A percentile compares a stretch with the other conserved stretches of the same genome.
Evolutionary conservation across 1,139 yeast genomes (phyloP).

Genomic region (Protomyces macrosporus): DNA sequence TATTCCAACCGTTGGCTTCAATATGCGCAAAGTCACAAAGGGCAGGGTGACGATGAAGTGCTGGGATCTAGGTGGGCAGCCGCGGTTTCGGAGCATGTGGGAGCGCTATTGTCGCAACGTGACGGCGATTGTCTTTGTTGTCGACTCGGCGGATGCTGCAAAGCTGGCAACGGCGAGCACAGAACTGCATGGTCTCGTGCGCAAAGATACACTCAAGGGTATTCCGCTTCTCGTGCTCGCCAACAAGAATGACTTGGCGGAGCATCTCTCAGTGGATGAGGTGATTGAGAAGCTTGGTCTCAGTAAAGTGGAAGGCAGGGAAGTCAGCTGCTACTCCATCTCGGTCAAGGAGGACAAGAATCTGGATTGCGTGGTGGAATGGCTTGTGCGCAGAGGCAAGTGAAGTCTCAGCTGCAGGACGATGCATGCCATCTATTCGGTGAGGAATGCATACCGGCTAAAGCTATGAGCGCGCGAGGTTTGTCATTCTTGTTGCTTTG

Average conservation of each 20-base stretch:
- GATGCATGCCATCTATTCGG: too few species aligned
- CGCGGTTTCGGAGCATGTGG: conserved; percentile 44
- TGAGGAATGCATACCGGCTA: too few species aligned
- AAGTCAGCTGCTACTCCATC: conserved; percentile 42
- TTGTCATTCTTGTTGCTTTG: too few species aligned
- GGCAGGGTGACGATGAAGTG: conserved; percentile 43
- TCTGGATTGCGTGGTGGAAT: conserved; percentile 40
- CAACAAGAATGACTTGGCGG: conserved; percentile 41
- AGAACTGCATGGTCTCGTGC: conserved; percentile 39
- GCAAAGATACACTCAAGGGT: conserved; percentile 38
- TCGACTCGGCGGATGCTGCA: conserved; percentile 40
- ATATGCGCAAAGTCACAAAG: conserved; percentile 40
- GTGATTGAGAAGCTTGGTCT: conserved; percentile 39
- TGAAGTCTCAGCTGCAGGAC: neutral
- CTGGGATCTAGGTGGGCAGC: conserved; percentile 45
- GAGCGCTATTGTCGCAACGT: conserved; percentile 43
- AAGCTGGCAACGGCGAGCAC: conserved; percentile 37
- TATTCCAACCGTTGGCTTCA: conserved; percentile 43
- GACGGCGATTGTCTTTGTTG: conserved; percentile 41
- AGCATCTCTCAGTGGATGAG: conserved; percentile 38
- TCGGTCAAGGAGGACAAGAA: conserved; percentile 42
- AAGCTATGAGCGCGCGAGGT: too few species aligned
- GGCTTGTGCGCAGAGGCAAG: conserved; percentile 35
- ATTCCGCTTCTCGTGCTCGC: conserved; percentile 42
- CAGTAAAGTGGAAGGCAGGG: conserved; percentile 38